Conservation (phyloP, 2,329 filamentous ascomycete genomes). For the Venturia pyrina region DNA sequence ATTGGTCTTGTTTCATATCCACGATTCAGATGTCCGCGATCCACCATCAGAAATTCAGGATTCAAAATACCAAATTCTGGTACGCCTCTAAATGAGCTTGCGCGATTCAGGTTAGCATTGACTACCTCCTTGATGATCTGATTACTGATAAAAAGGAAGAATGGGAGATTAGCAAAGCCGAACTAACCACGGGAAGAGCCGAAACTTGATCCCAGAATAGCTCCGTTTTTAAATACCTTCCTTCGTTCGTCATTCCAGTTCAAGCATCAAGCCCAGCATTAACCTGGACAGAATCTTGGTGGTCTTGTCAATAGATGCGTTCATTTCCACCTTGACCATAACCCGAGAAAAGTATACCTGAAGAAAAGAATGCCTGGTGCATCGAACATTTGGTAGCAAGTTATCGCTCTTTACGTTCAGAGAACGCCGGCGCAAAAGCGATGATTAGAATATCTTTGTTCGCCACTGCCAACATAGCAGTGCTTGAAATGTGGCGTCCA, state of each 20-base stretch:
- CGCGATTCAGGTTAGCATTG: not conserved
- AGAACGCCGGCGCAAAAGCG: too few species aligned
- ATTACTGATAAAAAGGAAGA: not conserved
- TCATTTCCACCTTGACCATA: too few species aligned
- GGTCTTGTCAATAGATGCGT: too few species aligned
- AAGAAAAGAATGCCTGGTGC: too few species aligned
- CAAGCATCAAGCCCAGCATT: too few species aligned
- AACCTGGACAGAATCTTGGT: too few species aligned
- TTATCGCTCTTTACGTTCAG: too few species aligned
- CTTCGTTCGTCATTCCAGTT: too few species aligned
- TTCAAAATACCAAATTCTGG: not conserved
- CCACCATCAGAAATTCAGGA: too few species aligned
- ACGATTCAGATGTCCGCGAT: not conserved
- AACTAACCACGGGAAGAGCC: not conserved
- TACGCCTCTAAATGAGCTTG: not conserved
- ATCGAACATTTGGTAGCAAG: too few species aligned
- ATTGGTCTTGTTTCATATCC: not conserved
- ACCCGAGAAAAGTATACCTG: too few species aligned
- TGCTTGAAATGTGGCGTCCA: not conserved
- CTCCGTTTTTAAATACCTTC: not conserved
- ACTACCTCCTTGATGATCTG: not conserved
- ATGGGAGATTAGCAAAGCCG: not conserved
- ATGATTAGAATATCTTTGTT: not conserved
- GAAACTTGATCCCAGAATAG: not conserved
- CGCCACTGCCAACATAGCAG: not conserved